These are phyloP conservation scores for Gastrolobium bilobum DNA, from an alignment of 306 rosid species.

Conservation along the genomic window DNA sequence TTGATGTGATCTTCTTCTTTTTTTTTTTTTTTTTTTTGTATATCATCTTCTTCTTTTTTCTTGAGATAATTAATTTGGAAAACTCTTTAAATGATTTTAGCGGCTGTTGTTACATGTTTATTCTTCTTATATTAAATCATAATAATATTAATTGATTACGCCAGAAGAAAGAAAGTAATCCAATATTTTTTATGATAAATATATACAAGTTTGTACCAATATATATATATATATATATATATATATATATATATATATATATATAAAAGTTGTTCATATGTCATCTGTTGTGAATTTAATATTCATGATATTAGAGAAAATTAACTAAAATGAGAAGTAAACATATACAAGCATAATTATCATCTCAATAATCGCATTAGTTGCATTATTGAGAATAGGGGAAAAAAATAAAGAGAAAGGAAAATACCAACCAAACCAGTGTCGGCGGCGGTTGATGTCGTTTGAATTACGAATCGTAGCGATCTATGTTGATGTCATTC, in stretches of 20 bases:
- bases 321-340: neutral
- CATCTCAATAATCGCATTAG: neutral
- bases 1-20: neutral
- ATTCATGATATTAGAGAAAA: neutral
- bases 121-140: neutral
- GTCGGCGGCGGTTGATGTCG: slow-evolving; percentile 34
- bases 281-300: neutral
- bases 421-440: slow-evolving; percentile 8
- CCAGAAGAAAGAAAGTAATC: neutral
- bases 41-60: neutral
- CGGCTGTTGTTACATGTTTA: neutral
- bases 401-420: neutral
- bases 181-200: neutral
- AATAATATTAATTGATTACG: neutral
- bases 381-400: neutral
- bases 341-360: neutral
- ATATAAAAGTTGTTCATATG: slow-evolving; percentile 24
- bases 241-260: too few species aligned
- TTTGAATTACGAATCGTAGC: neutral
- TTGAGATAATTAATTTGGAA: too few species aligned
- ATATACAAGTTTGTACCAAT: too few species aligned
- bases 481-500: neutral
- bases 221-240: too few species aligned
- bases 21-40: too few species aligned
- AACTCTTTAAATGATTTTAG: neutral